These are phyloP conservation scores for Bretschneidera sinensis DNA, from an alignment of 345 rosid genomes.

Conservation along the genomic window DNA sequence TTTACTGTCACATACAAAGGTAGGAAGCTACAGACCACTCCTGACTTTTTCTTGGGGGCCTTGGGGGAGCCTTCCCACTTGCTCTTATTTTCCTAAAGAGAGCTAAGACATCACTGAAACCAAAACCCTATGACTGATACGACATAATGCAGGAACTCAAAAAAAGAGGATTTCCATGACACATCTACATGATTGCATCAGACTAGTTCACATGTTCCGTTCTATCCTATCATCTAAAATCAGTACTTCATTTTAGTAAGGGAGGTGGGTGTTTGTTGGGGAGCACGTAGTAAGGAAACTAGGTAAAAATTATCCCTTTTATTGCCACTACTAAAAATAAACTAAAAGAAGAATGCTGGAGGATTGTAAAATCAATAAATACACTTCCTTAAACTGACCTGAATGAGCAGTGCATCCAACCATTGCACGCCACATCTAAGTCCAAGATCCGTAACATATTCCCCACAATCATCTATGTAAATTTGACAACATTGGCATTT, in stretches of 20 bases:
- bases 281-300: not conserved
- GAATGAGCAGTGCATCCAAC: constrained; percentile 13
- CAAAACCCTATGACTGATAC: too few species aligned
- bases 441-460: constrained; percentile 10
- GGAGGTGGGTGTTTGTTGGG: too few species aligned
- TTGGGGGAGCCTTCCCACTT: too few species aligned
- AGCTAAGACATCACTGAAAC: too few species aligned
- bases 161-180: too few species aligned
- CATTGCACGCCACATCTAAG: constrained; percentile 4
- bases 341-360: not conserved
- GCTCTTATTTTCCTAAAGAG: too few species aligned
- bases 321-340: not conserved
- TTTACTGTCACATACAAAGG: too few species aligned
- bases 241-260: too few species aligned
- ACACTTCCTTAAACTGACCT: constrained; percentile 11
- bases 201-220: not conserved
- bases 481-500: constrained; percentile 11
- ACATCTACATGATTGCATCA: not conserved
- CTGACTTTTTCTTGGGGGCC: too few species aligned
- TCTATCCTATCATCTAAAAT: not conserved
- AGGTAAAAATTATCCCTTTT: not conserved
- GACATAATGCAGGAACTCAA: too few species aligned
- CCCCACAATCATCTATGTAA: not conserved
- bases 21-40: too few species aligned
- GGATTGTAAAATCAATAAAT: too few species aligned